Evolutionary conservation across 179 eudicot genomes (phyloP).

Genomic region (Beta corolliflora): DNA sequence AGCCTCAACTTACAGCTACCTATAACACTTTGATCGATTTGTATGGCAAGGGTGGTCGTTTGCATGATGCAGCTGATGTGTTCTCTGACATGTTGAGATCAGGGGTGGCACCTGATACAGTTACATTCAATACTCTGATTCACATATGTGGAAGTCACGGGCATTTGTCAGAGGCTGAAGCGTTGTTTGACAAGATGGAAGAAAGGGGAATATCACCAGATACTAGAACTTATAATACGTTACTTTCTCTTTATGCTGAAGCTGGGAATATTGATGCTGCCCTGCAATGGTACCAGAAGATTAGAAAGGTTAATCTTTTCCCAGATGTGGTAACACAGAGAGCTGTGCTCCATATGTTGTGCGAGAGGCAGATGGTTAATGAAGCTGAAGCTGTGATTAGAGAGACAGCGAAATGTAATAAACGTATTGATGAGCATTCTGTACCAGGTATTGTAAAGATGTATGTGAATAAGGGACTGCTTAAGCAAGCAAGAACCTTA

Average conservation of each 20-base stretch:
- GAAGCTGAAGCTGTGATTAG: constrained; percentile 60
- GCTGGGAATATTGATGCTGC: constrained; percentile 59
- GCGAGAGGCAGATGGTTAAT: constrained; percentile 60
- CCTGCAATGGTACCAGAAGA: constrained; percentile 57
- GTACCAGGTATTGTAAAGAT: constrained; percentile 65
- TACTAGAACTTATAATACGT: constrained; percentile 75
- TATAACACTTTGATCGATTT: constrained; percentile 83
- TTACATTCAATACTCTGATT: constrained; percentile 81
- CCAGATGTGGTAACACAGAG: constrained; percentile 75
- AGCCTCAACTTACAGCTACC: constrained; percentile 63
- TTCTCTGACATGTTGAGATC: constrained; percentile 72
- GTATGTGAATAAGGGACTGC: constrained; percentile 64
- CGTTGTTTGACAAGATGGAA: constrained; percentile 76
- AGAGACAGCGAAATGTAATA: constrained; percentile 53
- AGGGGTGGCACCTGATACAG: constrained; percentile 66
- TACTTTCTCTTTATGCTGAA: constrained; percentile 67
- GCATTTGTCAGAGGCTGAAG: constrained; percentile 69
- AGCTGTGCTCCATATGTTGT: constrained; percentile 61
- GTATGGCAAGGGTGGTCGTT: constrained; percentile 81
- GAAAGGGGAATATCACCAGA: constrained; percentile 73
- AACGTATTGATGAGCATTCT: constrained; percentile 59
- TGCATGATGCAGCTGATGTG: constrained; percentile 73
- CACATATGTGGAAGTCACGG: constrained; percentile 82
- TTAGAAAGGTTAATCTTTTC: constrained; percentile 65
- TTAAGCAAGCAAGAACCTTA: constrained; percentile 47